Percentiles rank a stretch among this genome's conserved stretches.
Evolutionary conservation across 371 early-diverging fungal genomes (phyloP).

Genomic region (Catenaria anguillulae): DNA sequence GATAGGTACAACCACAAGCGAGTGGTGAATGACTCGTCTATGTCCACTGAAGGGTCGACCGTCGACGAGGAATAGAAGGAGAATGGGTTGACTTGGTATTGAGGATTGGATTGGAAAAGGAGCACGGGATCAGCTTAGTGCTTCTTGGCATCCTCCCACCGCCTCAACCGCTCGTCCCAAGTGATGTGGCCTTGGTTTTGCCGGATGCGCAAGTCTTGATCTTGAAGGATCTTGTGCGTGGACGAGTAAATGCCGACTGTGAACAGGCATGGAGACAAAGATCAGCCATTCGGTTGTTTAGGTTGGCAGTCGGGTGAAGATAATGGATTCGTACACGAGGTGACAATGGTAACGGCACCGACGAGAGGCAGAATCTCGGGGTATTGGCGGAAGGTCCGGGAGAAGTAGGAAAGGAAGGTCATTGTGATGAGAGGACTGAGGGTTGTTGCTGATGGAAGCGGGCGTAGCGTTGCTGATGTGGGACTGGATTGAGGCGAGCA

Average conservation of each 20-base stretch:
- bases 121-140: background rate
- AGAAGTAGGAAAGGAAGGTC: background rate
- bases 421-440: no score
- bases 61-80: no score
- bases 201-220: constrained; percentile 1
- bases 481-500: no score
- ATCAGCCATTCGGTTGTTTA: background rate
- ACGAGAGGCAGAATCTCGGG: background rate
- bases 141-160: background rate
- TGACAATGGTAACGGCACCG: background rate
- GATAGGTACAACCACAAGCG: no score
- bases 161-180: background rate
- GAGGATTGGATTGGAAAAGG: no score
- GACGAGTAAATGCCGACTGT: background rate
- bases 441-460: no score
- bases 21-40: no score
- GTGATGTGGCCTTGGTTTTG: background rate
- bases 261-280: background rate
- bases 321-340: background rate
- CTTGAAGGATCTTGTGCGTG: background rate
- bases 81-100: no score
- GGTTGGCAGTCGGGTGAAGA: background rate
- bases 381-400: no score
- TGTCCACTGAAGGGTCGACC: no score
- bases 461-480: no score